Percentiles rank a stretch among this genome's conserved stretches.
phyloP scores from a whole-genome alignment of 1,284 basidiomycete genomes.

The Pterula multifida region DNA sequence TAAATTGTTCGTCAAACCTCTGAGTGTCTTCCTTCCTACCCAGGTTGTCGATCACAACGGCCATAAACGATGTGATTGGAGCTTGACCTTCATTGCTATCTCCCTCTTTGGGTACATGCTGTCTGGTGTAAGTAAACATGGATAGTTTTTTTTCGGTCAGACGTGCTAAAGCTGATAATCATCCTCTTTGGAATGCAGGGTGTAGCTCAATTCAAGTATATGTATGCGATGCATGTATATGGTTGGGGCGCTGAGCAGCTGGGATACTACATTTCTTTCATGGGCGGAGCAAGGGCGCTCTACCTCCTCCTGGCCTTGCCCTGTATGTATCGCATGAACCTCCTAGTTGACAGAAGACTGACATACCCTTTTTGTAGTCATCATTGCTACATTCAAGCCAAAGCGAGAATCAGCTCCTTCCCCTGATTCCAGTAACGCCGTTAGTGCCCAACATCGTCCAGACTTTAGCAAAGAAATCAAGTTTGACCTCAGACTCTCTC shows the following conservation, averaged over 20 bases:
- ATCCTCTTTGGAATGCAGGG: constrained; percentile 24
- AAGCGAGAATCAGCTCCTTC: constrained; percentile 4
- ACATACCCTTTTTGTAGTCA: constrained; percentile 18
- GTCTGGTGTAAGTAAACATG: constrained; percentile 30
- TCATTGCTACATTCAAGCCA: constrained; percentile 31
- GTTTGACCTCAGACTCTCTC: constrained; percentile 55
- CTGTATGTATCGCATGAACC: too few species aligned
- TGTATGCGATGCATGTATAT: constrained; percentile 44
- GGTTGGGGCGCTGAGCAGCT: constrained; percentile 48
- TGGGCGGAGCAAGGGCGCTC: constrained; percentile 36
- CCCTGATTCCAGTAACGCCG: background rate
- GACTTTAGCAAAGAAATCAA: constrained; percentile 36
- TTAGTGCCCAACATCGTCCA: background rate
- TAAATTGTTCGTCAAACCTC: constrained; percentile 24
- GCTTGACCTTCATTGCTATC: constrained; percentile 37
- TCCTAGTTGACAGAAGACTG: too few species aligned
- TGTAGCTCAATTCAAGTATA: constrained; percentile 45
- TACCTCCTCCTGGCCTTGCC: constrained; percentile 47
- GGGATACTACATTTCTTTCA: constrained; percentile 51
- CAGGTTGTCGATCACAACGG: constrained; percentile 22
- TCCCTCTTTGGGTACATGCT: constrained; percentile 34
- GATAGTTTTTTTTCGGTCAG: too few species aligned
- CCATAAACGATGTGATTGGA: constrained; percentile 37
- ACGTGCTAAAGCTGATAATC: too few species aligned
- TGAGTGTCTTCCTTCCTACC: constrained; percentile 42